Base-by-base conservation (phyloP, 169 alveolate genomes). In the Amoebophrya sp. region DNA sequence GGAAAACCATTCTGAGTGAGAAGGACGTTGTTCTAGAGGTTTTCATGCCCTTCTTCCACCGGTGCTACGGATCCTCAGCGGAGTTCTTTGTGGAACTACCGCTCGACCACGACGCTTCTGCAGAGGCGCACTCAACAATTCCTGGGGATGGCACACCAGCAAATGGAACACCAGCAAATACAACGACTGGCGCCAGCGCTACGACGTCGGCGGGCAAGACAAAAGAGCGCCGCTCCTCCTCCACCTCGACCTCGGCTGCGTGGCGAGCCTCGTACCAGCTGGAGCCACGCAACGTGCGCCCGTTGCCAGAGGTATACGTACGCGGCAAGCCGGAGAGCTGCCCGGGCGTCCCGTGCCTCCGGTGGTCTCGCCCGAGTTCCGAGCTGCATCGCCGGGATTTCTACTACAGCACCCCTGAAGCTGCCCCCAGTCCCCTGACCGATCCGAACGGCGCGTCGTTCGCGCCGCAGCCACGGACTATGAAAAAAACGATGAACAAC, bases 21-120 rank as follows among this genome's bases (percentile, higher is more conserved):
- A 91, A 92, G 90, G 94, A 94, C 90, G 55, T 92, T 89, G 94
- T 92, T 38, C 89, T 92, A 12, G 38, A 41, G 88, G 95, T 92
- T 29, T 88, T 94, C 89, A 89, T 77, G 39, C 95, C 95, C 10
- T 90, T 47, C 83, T 92, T 92, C 39, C 54, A 66, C 35, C 83
- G 32, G 12, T 66, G 83, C 83, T n/a, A 66, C 35, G 83, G 83
- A 25, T 0, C 2, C 83, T 7, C 38, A 2, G 83, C 83, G 32
- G 32, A 66, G 83, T 66, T 66, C 18, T 0, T 66, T 25, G 83
- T 66, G 39, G 83, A 66, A 66, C 38, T 66, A n/a, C n/a, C n/a
- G n/a, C n/a, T n/a, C n/a, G n/a, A 47, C 29, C 29, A 47, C 7
- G 66, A 47, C 66, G 66, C 66, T 47, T 47, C 66, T 47, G 7